Base-by-base conservation (phyloP, 371 early-diverging fungal genomes). In the Mucor mucedo region DNA sequence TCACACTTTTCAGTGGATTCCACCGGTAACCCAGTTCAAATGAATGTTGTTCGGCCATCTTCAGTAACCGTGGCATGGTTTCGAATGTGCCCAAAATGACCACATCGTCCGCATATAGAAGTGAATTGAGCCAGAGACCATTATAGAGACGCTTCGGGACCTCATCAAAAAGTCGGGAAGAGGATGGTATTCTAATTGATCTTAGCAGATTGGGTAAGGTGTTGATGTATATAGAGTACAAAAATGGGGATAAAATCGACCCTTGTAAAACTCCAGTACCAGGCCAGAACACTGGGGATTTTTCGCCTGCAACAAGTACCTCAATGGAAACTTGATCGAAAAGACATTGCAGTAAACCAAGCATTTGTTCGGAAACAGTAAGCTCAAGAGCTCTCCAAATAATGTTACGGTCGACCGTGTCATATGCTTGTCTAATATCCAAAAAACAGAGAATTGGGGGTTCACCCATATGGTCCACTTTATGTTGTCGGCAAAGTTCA, bases 151-250 rank as follows among this genome's bases (percentile, higher is more conserved):
- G 38, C 27, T 39, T 30, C 1, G 58, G 42, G 6, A 42, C 11
- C n/a, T 9, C n/a, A 0, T 11, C 42, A 42, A 42, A 42, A 42
- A 35, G 38, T 10, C 53, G 33, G 4, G 35, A 35, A 10, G 49
- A 41, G 10, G 5, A 2, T 4, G 68, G 61, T n/a, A 41, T 8
- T 3, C 6, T 16, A 2, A 39, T 27, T 5, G 52, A 29, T 2
- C 70, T 54, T 0, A 65, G 61, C 1, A 28, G 5, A 4, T 11
- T 27, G 4, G 70, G 65, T 2, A 65, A 49, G 7, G 16, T 14
- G 27, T 65, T 66, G 55, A 70, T 70, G 40, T 65, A 70, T 0
- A 57, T 48, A 2, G 65, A 70, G 40, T 70, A 70, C 11, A 70
- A 16, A 32, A 55, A 62, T 0, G 66, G 63, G 14, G 58, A 61